phyloP scores from a whole-genome alignment of 495 filamentous ascomycete species.

The Astrocystis sublimbata region DNA sequence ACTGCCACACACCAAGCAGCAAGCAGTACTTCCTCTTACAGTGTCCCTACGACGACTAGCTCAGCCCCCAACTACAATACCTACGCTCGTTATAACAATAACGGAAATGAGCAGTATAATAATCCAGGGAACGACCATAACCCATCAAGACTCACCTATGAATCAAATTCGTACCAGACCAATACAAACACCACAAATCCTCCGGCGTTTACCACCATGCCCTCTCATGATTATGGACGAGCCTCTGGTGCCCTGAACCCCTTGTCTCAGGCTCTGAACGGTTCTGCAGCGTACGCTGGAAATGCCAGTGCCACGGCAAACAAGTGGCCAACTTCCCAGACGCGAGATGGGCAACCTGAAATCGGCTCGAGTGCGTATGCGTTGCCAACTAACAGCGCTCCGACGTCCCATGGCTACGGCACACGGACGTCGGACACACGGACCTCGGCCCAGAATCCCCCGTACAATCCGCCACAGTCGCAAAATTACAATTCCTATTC shows the following conservation, averaged over 20 bases:
- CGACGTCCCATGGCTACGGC: constrained; percentile 24
- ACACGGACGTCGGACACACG: constrained; percentile 19
- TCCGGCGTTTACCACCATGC: constrained; percentile 22
- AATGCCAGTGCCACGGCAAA: constrained; percentile 10
- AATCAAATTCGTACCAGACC: constrained; percentile 30
- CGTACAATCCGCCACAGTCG: constrained; percentile 27
- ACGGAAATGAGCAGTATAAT: constrained; percentile 22
- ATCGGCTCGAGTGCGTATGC: constrained; percentile 21
- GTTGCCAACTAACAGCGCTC: constrained; percentile 18
- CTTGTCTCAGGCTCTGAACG: constrained; percentile 26
- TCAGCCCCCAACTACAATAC: constrained; percentile 26
- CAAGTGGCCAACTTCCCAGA: constrained; percentile 31
- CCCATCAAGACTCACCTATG: constrained; percentile 28
- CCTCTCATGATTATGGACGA: constrained; percentile 29
- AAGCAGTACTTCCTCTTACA: constrained; percentile 22
- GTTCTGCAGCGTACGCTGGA: constrained; percentile 18
- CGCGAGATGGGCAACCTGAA: constrained; percentile 19
- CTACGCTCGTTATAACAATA: constrained; percentile 27
- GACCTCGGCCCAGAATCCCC: constrained; percentile 14
- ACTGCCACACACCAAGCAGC: constrained; percentile 15
- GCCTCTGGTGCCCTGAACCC: constrained; percentile 23
- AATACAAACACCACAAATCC: constrained; percentile 22
- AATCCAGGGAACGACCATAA: constrained; percentile 22
- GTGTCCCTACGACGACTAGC: constrained; percentile 15
- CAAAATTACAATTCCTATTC: constrained; percentile 28